Conservation (phyloP, 2,329 filamentous ascomycete genomes). For the Xylaria multiplex region DNA sequence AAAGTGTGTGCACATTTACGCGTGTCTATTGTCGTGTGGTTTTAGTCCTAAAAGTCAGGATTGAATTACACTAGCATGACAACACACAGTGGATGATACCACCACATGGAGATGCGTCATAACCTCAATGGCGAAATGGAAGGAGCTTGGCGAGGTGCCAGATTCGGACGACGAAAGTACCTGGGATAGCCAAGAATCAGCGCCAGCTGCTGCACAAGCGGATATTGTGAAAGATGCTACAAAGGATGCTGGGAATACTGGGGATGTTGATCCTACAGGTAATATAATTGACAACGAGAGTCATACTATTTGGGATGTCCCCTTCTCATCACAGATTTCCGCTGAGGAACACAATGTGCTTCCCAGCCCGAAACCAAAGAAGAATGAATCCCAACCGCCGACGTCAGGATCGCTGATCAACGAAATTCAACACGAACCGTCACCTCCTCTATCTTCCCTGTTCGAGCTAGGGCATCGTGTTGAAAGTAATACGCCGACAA, state of each 20-base stretch:
- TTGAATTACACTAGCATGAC: constrained; percentile 25
- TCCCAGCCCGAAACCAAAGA: constrained; percentile 14
- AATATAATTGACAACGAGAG: constrained; percentile 4
- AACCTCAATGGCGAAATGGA: constrained; percentile 55
- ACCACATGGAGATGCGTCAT: constrained; percentile 47
- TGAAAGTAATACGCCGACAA: neutral
- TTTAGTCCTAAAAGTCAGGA: neutral
- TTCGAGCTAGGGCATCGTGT: constrained; percentile 28
- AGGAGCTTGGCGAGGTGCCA: constrained; percentile 57
- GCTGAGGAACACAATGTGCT: constrained; percentile 43
- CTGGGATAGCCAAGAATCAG: constrained; percentile 51
- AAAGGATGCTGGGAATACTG: neutral
- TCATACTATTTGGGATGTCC: constrained; percentile 48
- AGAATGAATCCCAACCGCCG: constrained; percentile 40
- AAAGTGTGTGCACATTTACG: constrained; percentile 28
- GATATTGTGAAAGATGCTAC: constrained; percentile 4
- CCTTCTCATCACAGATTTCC: constrained; percentile 43
- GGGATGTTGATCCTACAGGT: constrained; percentile 7
- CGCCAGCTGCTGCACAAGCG: constrained; percentile 19
- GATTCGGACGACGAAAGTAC: constrained; percentile 56
- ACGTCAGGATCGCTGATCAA: constrained; percentile 25
- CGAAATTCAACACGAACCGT: constrained; percentile 33
- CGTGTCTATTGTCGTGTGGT: constrained; percentile 14
- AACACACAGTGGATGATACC: constrained; percentile 10
- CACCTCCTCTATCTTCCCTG: constrained; percentile 22